These are phyloP conservation scores for Bipolaris victoriae DNA, from an alignment of 2,329 filamentous ascomycete genomes.

Conservation along the genomic window DNA sequence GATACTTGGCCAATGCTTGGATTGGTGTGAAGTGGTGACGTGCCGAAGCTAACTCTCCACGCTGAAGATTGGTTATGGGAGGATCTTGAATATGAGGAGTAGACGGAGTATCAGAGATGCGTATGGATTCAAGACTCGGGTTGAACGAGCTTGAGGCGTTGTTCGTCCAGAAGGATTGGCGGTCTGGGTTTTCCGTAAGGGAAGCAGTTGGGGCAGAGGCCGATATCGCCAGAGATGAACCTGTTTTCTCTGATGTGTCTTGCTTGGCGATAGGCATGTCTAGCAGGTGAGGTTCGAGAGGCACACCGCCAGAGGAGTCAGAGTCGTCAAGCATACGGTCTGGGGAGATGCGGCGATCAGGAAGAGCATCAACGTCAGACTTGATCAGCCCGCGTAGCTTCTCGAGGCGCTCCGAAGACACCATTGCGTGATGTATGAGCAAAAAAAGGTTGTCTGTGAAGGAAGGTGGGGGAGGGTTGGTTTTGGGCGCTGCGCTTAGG, in stretches of 20 bases:
- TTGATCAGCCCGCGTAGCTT: conserved; percentile 29
- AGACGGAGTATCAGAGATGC: conserved; percentile 10
- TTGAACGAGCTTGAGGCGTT: conserved; percentile 35
- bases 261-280: conserved; percentile 18
- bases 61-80: conserved; percentile 23
- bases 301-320: conserved; percentile 26
- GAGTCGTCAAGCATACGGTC: conserved; percentile 11
- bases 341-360: conserved; percentile 20
- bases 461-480: not conserved
- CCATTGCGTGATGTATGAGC: conserved; percentile 26
- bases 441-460: not conserved
- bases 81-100: conserved; percentile 11
- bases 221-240: not conserved
- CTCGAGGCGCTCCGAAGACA: conserved; percentile 28
- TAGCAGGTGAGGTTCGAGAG: conserved; percentile 13
- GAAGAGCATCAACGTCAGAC: conserved; percentile 35
- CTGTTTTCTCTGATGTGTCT: not conserved
- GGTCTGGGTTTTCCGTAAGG: conserved; percentile 19
- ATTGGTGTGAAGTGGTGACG: conserved; percentile 52
- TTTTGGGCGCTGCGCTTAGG: conserved; percentile 2
- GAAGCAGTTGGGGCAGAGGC: not conserved
- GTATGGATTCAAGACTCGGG: conserved; percentile 22
- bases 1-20: conserved; percentile 62
- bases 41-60: conserved; percentile 42
- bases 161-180: conserved; percentile 30